Conservation (phyloP, 768 basidiomycete species). For the Gymnopilus junonius region DNA sequence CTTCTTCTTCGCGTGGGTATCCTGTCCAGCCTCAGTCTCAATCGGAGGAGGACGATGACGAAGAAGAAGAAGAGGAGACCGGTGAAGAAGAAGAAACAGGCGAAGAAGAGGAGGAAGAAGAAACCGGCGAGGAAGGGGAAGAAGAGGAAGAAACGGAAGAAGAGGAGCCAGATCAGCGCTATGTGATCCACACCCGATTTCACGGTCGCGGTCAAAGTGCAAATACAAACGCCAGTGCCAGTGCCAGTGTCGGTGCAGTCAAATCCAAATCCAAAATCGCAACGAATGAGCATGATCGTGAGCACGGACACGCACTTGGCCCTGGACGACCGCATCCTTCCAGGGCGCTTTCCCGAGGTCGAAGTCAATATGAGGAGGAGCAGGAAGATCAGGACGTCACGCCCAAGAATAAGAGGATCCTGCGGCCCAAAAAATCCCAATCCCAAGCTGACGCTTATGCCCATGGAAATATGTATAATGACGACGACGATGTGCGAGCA, state of each 20-base stretch:
- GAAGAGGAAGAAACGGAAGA: conserved; percentile 24
- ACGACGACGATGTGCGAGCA: background rate
- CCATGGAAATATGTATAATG: background rate
- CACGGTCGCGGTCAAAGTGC: background rate
- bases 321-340: background rate
- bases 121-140: conserved; percentile 24
- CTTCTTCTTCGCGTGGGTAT: background rate
- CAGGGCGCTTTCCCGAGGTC: background rate
- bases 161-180: conserved; percentile 16
- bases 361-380: conserved; percentile 28
- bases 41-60: conserved; percentile 12
- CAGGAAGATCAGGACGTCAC: conserved; percentile 20
- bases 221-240: too few species aligned
- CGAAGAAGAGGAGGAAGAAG: conserved; percentile 25
- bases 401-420: background rate
- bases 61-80: conserved; percentile 24
- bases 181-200: conserved; percentile 11
- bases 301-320: too few species aligned
- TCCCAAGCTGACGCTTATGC: conserved; percentile 15
- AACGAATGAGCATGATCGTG: too few species aligned
- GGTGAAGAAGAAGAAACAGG: conserved; percentile 22
- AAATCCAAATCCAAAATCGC: too few species aligned
- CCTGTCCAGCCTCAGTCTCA: background rate
- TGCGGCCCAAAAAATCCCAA: conserved; percentile 2
- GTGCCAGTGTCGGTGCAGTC: too few species aligned